Conservation (phyloP, 2,329 filamentous ascomycete species). For the Clarireedia homoeocarpa region DNA sequence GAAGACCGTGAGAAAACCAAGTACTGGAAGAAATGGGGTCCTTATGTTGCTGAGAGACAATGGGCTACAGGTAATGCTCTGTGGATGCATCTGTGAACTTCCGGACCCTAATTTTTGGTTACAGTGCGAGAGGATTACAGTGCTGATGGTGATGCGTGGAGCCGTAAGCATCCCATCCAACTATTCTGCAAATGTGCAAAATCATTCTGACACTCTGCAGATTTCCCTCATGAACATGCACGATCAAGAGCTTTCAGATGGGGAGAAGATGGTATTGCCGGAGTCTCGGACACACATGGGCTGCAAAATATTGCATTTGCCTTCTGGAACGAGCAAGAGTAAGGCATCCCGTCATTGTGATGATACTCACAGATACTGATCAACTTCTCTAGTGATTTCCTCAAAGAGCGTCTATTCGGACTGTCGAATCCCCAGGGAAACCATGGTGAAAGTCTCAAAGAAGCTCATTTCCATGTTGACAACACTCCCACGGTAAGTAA, state of each 20-base stretch:
- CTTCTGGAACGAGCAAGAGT: conserved; percentile 98
- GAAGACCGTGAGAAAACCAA: conserved; percentile 75
- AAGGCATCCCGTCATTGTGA: conserved; percentile 26
- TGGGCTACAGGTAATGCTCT: conserved; percentile 72
- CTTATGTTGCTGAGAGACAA: conserved; percentile 87
- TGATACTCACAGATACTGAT: conserved; percentile 32
- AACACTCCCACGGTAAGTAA: conserved; percentile 60
- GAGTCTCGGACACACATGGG: conserved; percentile 87
- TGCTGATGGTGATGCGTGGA: conserved; percentile 90
- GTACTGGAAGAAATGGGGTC: conserved; percentile 99
- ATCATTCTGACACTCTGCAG: conserved; percentile 38
- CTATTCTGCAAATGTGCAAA: no score
- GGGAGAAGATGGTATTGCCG: conserved; percentile 96
- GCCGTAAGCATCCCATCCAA: conserved; percentile 50
- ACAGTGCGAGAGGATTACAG: conserved; percentile 85
- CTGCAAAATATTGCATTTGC: conserved; percentile 88
- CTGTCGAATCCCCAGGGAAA: conserved; percentile 95
- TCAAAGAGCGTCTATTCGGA: conserved; percentile 93
- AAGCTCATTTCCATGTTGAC: conserved; percentile 92
- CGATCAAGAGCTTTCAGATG: conserved; percentile 84
- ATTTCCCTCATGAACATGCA: conserved; percentile 91
- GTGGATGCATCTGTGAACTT: background rate
- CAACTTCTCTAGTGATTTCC: conserved; percentile 57
- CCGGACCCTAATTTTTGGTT: conserved; percentile 16
- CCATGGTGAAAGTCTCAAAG: conserved; percentile 94